Conservation (phyloP, 1,284 basidiomycete species). For the Ceratobasidium sp. region DNA sequence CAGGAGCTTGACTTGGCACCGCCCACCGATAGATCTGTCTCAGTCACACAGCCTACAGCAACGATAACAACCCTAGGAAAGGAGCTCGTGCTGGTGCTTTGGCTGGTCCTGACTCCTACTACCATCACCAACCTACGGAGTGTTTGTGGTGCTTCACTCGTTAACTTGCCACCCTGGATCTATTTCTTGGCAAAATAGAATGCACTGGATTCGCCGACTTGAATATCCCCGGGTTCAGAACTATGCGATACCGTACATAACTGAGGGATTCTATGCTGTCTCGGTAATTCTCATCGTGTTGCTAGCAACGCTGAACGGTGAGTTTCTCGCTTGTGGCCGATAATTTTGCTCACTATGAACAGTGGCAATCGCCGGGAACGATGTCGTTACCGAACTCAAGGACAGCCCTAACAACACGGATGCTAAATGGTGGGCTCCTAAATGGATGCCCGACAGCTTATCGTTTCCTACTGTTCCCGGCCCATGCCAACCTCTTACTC, state of each 20-base stretch:
- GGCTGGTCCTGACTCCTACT: neutral
- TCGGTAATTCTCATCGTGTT: constrained; percentile 29
- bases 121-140: neutral
- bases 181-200: neutral
- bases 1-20: constrained; percentile 2
- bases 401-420: constrained; percentile 36
- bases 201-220: constrained; percentile 26
- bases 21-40: constrained; percentile 3
- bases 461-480: constrained; percentile 33
- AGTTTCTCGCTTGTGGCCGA: neutral
- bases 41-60: neutral
- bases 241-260: constrained; percentile 40
- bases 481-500: constrained; percentile 36
- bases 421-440: constrained; percentile 41
- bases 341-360: neutral
- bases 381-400: constrained; percentile 44
- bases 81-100: neutral
- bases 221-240: constrained; percentile 33
- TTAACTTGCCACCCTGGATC: neutral
- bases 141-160: neutral
- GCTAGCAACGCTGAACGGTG: constrained; percentile 20
- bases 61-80: constrained; percentile 3
- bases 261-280: constrained; percentile 28
- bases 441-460: constrained; percentile 33
- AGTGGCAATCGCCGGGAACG: constrained; percentile 42